phyloP scores from a whole-genome alignment of 2,329 filamentous ascomycete species.

The Diplodia sapinea region DNA sequence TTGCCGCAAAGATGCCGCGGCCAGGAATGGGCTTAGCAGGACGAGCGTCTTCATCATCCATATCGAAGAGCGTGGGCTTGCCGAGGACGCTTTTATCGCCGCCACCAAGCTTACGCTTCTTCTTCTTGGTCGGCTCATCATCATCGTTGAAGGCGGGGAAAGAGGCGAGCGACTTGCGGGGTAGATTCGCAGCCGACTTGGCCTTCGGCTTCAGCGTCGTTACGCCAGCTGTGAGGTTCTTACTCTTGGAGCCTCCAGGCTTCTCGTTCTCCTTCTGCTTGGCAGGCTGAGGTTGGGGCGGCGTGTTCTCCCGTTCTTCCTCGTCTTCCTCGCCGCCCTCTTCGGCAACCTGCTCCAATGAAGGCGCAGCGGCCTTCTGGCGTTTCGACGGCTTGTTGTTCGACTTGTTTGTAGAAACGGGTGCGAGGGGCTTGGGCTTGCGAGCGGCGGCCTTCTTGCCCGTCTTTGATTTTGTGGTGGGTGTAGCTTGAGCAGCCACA shows the following conservation, averaged over 20 bases:
- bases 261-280: constrained; percentile 39
- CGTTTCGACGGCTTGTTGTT: constrained; percentile 47
- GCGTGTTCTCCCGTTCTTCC: constrained; percentile 48
- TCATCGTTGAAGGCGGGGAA: constrained; percentile 50
- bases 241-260: constrained; percentile 32
- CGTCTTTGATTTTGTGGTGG: constrained; percentile 41
- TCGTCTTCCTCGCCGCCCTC: constrained; percentile 49
- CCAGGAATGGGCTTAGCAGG: constrained; percentile 44
- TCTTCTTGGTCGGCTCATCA: constrained; percentile 58
- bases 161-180: constrained; percentile 56
- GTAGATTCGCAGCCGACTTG: constrained; percentile 42
- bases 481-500: constrained; percentile 40
- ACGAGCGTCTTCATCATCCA: constrained; percentile 51
- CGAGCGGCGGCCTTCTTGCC: constrained; percentile 38
- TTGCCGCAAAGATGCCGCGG: constrained; percentile 47
- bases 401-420: constrained; percentile 53
- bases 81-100: constrained; percentile 50
- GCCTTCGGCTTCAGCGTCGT: constrained; percentile 42
- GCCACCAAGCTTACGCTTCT: constrained; percentile 75
- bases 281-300: constrained; percentile 37
- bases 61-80: constrained; percentile 68
- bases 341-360: constrained; percentile 53
- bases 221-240: constrained; percentile 43
- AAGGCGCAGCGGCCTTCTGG: constrained; percentile 46
- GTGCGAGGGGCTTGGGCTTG: constrained; percentile 51